Evolutionary conservation across 148 eudicot species (phyloP), one percentile per base, ranked within the genome.

Genomic region (Rhododendron ferrugineum): DNA sequence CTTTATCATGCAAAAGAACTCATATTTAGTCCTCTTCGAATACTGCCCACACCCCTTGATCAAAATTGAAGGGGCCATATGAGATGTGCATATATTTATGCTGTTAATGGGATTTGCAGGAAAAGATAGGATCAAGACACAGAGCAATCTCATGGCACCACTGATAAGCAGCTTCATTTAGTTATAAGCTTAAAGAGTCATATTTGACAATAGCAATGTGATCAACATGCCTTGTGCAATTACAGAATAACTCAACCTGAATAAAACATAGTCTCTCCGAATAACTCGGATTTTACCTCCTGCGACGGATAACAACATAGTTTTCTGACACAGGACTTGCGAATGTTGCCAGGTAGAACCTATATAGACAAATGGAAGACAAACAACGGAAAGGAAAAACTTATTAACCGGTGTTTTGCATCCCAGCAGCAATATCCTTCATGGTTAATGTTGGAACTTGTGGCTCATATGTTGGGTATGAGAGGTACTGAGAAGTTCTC

Each of bases 371-470:
- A 32, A 50, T 4, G 50, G n/a, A 80, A 81, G 34, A 32, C 0
- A 32, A 32, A 32, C 34, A 32, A 58, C 37, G 15, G n/a, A n/a
- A n/a, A n/a, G n/a, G n/a, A 13, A 66, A 22, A 5, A 54, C 0
- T 23, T 22, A 89, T 62, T 90, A 97, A 86, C 99, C 98, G 36
- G 98, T 97, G 91, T 97, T 97, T 88, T 97, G 98, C 93, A 97
- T 85, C 30, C 99, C 98, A n/a, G 99, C 99, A 84, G 99, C 99
- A 90, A 97, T 93, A 85, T 98, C 99, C 98, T 97, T 97, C 99
- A 97, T 96, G 88, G 99, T 96, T n/a, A n/a, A n/a, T n/a, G 34
- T 32, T 32, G 34, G 34, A 32, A 32, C 34, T 32, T 32, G 34
- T 32, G 34, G 34, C 34, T 32, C 34, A 32, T 32, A 32, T 32